Evolutionary conservation across 257 asterid genomes (phyloP), one percentile per base, ranked within the genome.

Genomic region (Solanum dulcamara): DNA sequence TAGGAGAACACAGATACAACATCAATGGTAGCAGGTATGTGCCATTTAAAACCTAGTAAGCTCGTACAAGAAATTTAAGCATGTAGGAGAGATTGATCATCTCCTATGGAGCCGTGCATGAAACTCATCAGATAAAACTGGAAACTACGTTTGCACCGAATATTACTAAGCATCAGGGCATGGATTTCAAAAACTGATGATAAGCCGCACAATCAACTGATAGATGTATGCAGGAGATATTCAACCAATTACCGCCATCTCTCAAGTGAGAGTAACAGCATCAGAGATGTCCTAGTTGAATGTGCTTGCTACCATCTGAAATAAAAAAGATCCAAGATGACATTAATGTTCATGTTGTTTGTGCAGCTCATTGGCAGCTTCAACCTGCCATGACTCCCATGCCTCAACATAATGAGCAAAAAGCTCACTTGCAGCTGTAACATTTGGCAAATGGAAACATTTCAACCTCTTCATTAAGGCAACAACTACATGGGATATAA

Each of bases 351-450:
- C 81, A 38, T 84, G 85, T 33, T 88, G 74, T 50, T 42, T 87
- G 84, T 87, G 88, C 87, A 84, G 88, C 89, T 87, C 80, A 53
- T 86, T 88, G 81, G 82, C 90, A 55, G 92, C 93, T 87, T 91
- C 92, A 55, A 87, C 89, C 83, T 84, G 74, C 96, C 94, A 93
- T 62, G 83, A 80, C 80, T 87, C 91, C 94, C 94, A 90, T 46
- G 96, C 94, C 81, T 91, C 93, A 85, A 90, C 88, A 87, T 89
- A 92, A 88, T 93, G 97, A 48, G 84, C 87, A 67, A 93, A 87
- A 84, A 92, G 89, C 44, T 93, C 88, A 51, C 85, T 83, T 20
- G 88, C 33, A 53, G 88, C 97, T 93, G 94, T 88, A 82, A 90
- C 62, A 87, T 83, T 83, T 72, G n/a, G 64, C 83, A 79, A 79